Evolutionary conservation across 2,329 filamentous ascomycete species (phyloP), one percentile per base, ranked within the genome.

Genomic region (Stagonosporopsis cucurbitacearum): DNA sequence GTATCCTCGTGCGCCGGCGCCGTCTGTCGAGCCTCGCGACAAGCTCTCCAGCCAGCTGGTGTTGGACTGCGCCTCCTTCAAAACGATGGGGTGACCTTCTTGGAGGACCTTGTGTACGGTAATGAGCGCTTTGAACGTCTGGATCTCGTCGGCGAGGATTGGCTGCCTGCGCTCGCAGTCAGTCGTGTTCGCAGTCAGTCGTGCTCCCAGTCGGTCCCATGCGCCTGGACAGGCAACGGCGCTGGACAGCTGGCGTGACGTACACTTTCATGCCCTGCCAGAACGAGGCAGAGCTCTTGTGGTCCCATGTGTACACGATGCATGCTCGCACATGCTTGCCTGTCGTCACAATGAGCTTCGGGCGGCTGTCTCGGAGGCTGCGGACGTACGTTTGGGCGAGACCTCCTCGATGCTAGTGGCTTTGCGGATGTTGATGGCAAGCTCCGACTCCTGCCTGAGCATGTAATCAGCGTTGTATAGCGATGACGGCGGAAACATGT

Each of bases 261-360:
- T 84, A 96, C 89, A 98, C 93, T 86, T 99, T 99, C 85, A 99
- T 96, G 74, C 93, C 94, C 54, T 91, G 87, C 95, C 95, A 99
- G 77, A 99, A 99, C 73, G 93, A 91, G 74, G 87, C 84, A 37
- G 93, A 96, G 63, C 90, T 96, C 80, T 96, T 96, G 81, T 99
- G 92, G 79, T 99, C 95, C 95, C 95, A 99, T 56, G 94, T 98
- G 78, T 98, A 98, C 41, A 99, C 94, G 70, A 99, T 99, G 74
- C 92, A 96, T 77, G 90, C 92, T 73, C 95, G 91, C 55, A 99
- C 95, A 90, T 99, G 95, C 80, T 99, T 99, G 58, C 85, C 85
- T 85, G 70, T 33, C 61, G 44, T 26, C 37, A 47, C 53, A 28
- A 62, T 80, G 54, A 79, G 74, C 63, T 62, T 62, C 33, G 51